These are phyloP conservation scores for Chrysoporthe puriensis DNA, from an alignment of 2,329 filamentous ascomycete genomes.

Conservation along the genomic window DNA sequence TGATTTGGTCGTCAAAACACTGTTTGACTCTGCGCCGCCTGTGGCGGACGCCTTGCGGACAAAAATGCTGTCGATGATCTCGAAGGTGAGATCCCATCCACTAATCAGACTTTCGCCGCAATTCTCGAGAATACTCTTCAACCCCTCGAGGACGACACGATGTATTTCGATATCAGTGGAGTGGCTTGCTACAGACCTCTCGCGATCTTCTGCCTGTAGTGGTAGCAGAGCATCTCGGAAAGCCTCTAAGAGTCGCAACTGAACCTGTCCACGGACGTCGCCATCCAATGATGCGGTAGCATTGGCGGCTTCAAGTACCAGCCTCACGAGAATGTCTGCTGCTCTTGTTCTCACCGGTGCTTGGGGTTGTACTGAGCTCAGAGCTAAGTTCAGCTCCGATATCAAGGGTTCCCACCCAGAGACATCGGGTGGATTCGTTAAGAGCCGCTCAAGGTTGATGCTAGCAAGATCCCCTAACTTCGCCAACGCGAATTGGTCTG, in stretches of 20 bases:
- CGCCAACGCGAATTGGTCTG: slow-evolving; percentile 69
- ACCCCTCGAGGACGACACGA: slow-evolving; percentile 74
- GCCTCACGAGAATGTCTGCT: slow-evolving; percentile 64
- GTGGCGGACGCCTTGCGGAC: slow-evolving; percentile 44
- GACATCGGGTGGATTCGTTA: slow-evolving; percentile 65
- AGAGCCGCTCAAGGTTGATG: slow-evolving; percentile 76
- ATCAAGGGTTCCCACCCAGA: slow-evolving; percentile 78
- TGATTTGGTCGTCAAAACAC: slow-evolving; percentile 60
- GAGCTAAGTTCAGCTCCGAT: slow-evolving; percentile 54
- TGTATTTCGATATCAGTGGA: slow-evolving; percentile 79
- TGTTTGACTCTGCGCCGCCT: slow-evolving; percentile 40
- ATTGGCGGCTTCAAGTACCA: slow-evolving; percentile 61
- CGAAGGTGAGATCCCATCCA: slow-evolving; percentile 86
- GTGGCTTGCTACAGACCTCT: slow-evolving; percentile 60
- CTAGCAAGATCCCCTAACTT: slow-evolving; percentile 74
- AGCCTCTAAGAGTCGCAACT: slow-evolving; percentile 71
- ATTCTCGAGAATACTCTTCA: slow-evolving; percentile 83
- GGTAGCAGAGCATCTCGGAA: slow-evolving; percentile 64
- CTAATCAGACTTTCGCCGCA: slow-evolving; percentile 81
- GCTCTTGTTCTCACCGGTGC: slow-evolving; percentile 62
- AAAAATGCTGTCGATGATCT: slow-evolving; percentile 84
- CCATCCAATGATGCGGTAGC: slow-evolving; percentile 57
- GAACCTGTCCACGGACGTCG: slow-evolving; percentile 62
- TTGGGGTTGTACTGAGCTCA: slow-evolving; percentile 57
- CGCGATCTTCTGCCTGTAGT: slow-evolving; percentile 58